These are phyloP conservation scores for Magnusiomyces ingens DNA, from an alignment of 1,139 yeast genomes.

Conservation along the genomic window DNA sequence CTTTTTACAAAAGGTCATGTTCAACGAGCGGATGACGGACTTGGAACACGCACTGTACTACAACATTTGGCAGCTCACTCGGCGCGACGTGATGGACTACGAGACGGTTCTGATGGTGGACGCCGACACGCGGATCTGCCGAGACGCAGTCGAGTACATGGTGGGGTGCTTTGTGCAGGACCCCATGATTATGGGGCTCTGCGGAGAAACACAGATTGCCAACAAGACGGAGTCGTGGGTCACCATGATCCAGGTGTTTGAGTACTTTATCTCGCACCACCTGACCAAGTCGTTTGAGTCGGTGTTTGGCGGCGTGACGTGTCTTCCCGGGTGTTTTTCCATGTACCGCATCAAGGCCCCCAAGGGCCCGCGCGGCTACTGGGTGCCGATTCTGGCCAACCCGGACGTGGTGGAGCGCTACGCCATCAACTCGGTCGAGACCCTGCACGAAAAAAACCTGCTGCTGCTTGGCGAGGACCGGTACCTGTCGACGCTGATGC, in stretches of 20 bases:
- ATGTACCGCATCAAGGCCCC: conserved; percentile 49
- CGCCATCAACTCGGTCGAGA: conserved; percentile 31
- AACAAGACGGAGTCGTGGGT: conserved; percentile 32
- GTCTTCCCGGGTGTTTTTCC: conserved; percentile 36
- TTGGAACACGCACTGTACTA: conserved; percentile 32
- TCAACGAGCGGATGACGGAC: conserved; percentile 32
- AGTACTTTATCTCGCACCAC: conserved; percentile 35
- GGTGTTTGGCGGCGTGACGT: conserved; percentile 35
- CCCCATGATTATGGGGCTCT: conserved; percentile 31
- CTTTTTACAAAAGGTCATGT: conserved; percentile 35
- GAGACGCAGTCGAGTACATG: conserved; percentile 30
- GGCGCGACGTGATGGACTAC: conserved; percentile 29
- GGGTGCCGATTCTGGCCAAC: conserved; percentile 60
- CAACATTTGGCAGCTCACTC: conserved; percentile 28
- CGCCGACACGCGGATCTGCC: conserved; percentile 33
- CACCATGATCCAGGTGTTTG: conserved; percentile 36
- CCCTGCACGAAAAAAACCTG: conserved; percentile 33
- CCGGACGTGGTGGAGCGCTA: conserved; percentile 32
- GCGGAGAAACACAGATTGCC: conserved; percentile 34
- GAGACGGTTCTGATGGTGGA: conserved; percentile 34
- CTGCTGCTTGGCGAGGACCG: conserved; percentile 34
- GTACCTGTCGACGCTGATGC: conserved; percentile 32
- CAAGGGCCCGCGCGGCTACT: conserved; percentile 39
- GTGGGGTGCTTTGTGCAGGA: conserved; percentile 29
- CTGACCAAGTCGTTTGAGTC: conserved; percentile 35